A percentile compares a stretch with the other conserved stretches of the same genome.
Evolutionary conservation across 768 basidiomycete genomes (phyloP).

Genomic region (Tremella fuciformis): DNA sequence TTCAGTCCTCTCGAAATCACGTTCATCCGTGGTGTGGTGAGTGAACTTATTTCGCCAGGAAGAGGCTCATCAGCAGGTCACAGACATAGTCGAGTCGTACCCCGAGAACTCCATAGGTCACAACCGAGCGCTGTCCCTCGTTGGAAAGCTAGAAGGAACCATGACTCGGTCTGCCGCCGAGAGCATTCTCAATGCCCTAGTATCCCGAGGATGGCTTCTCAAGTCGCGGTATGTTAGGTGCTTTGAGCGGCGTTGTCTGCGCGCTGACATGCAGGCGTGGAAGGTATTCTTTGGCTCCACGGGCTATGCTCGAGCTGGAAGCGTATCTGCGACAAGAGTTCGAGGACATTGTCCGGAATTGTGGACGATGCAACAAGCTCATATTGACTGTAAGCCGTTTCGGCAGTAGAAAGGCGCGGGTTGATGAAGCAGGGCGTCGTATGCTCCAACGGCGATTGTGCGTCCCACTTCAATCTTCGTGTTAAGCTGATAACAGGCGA

Average conservation of each 20-base stretch:
- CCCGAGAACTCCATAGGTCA: constrained; percentile 47
- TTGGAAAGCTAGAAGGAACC: constrained; percentile 11
- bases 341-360: constrained; percentile 37
- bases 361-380: constrained; percentile 34
- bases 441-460: constrained; percentile 31
- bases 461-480: constrained; percentile 1
- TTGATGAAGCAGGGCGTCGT: constrained; percentile 24
- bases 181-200: constrained; percentile 31
- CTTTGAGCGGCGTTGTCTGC: background rate
- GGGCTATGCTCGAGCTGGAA: constrained; percentile 42
- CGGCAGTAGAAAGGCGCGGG: background rate
- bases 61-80: constrained; percentile 20
- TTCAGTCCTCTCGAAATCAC: constrained; percentile 40
- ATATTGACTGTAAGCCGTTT: constrained; percentile 38
- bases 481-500: constrained; percentile 21
- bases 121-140: constrained; percentile 29
- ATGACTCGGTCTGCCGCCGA: constrained; percentile 39
- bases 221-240: constrained; percentile 34
- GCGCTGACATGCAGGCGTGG: constrained; percentile 31
- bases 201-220: constrained; percentile 44
- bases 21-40: constrained; percentile 40
- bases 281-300: constrained; percentile 34
- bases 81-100: constrained; percentile 43
- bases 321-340: constrained; percentile 34
- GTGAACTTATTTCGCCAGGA: background rate